These are phyloP conservation scores for Crepidotus variabilis DNA, from an alignment of 768 basidiomycete species.

Conservation along the genomic window DNA sequence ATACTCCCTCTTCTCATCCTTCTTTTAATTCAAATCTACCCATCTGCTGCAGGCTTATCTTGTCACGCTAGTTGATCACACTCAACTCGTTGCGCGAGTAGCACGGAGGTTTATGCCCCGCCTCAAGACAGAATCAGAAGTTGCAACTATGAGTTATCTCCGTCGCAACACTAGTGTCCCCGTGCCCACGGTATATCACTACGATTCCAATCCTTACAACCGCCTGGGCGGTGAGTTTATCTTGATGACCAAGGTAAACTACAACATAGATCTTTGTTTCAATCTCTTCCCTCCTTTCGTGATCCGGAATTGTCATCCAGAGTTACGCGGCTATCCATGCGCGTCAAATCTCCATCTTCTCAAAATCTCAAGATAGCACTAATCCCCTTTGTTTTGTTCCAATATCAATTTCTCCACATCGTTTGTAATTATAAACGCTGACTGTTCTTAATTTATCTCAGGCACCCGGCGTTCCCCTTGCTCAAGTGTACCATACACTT, in stretches of 20 bases:
- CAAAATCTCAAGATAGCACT: not conserved
- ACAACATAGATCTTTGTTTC: conserved; percentile 1
- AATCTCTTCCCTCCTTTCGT: not conserved
- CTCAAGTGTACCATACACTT: conserved; percentile 68
- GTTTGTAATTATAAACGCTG: not conserved
- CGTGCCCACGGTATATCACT: conserved; percentile 71
- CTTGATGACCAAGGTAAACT: conserved; percentile 77
- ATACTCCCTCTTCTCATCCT: not conserved
- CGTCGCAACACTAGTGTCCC: conserved; percentile 68
- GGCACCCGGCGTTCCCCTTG: conserved; percentile 73
- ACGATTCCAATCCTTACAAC: conserved; percentile 83
- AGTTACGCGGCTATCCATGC: not conserved
- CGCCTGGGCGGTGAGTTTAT: conserved; percentile 84
- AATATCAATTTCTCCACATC: not conserved
- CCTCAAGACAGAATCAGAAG: conserved; percentile 84
- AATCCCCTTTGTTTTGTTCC: not conserved
- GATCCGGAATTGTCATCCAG: not conserved
- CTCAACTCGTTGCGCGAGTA: conserved; percentile 72
- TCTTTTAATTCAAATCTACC: not conserved
- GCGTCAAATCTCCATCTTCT: not conserved
- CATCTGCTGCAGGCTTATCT: conserved; percentile 60
- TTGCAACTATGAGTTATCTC: conserved; percentile 80
- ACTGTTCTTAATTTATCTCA: conserved; percentile 23
- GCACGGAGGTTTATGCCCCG: conserved; percentile 85
- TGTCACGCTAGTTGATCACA: conserved; percentile 56